Percentiles rank a stretch among this genome's conserved stretches.
Conservation (phyloP, 352 stramenopile genomes). For the Phytophthora melonis region DNA sequence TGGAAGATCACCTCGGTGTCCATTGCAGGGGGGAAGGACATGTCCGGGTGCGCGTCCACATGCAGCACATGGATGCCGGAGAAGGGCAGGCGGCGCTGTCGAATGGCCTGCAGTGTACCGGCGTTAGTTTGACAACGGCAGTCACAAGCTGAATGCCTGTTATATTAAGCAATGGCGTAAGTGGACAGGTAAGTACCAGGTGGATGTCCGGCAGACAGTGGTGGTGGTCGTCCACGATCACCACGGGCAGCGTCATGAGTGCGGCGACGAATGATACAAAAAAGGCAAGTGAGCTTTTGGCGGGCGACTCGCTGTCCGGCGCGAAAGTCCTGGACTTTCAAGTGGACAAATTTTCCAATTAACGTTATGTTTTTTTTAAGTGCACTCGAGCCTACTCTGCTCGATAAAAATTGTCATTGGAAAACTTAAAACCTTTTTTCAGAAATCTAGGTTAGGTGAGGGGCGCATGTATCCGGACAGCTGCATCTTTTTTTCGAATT, state of each 20-base stretch:
- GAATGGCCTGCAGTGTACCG: conserved; percentile 62
- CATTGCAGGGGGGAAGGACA: conserved; percentile 69
- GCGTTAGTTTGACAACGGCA: neutral
- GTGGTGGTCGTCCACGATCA: conserved; percentile 85
- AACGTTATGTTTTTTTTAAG: too few relatives aligned
- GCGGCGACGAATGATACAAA: neutral
- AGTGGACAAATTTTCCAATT: too few relatives aligned
- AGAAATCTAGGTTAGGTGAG: too few relatives aligned
- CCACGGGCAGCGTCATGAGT: conserved; percentile 41
- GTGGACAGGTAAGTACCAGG: conserved; percentile 32
- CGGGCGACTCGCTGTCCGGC: too few relatives aligned
- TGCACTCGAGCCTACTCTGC: too few relatives aligned
- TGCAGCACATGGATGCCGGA: conserved; percentile 75
- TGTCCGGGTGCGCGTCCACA: conserved; percentile 88
- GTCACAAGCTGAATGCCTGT: neutral
- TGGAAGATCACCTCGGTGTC: conserved; percentile 64
- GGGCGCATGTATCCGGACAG: neutral
- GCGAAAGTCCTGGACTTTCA: too few relatives aligned
- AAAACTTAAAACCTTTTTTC: too few relatives aligned
- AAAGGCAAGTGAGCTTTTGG: too few relatives aligned
- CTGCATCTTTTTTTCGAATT: conserved; percentile 18
- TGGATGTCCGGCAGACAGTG: conserved; percentile 82
- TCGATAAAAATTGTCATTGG: too few relatives aligned
- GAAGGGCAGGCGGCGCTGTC: conserved; percentile 74
- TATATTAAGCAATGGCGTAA: neutral